phyloP scores from a whole-genome alignment of 129 eudicot genomes.

The Deinandra increscens region DNA sequence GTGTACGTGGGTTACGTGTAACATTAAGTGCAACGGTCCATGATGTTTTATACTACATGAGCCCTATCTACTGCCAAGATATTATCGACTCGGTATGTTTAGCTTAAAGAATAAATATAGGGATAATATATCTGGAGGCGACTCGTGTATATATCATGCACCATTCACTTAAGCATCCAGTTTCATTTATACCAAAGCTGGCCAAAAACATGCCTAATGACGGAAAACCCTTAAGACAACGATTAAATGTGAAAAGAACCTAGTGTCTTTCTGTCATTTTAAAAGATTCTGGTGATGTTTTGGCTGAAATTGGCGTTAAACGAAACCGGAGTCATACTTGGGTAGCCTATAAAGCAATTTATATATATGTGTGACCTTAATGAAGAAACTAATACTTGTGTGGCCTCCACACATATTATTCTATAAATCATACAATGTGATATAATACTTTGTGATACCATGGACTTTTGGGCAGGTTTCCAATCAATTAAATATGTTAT shows the following conservation, averaged over 20 bases:
- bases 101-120: not conserved
- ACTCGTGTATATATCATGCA: not conserved
- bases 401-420: not conserved
- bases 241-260: not conserved
- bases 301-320: not conserved
- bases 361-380: not conserved
- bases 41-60: constrained; percentile 95
- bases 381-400: not conserved
- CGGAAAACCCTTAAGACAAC: not conserved
- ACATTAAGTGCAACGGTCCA: constrained; percentile 96
- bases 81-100: constrained; percentile 81
- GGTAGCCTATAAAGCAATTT: not conserved
- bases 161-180: not conserved
- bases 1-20: constrained; percentile 81
- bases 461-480: constrained; percentile 61
- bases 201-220: not conserved
- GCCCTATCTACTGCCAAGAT: constrained; percentile 97
- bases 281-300: not conserved
- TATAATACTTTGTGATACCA: constrained; percentile 10
- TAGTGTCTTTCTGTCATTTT: constrained; percentile 1
- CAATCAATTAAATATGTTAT: constrained; percentile 74
- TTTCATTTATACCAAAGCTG: not conserved
- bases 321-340: not conserved
- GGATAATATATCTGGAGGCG: not conserved
- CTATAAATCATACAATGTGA: not conserved